Conservation (phyloP, 495 filamentous ascomycete species). For the Saxophila tyrrhenica region DNA sequence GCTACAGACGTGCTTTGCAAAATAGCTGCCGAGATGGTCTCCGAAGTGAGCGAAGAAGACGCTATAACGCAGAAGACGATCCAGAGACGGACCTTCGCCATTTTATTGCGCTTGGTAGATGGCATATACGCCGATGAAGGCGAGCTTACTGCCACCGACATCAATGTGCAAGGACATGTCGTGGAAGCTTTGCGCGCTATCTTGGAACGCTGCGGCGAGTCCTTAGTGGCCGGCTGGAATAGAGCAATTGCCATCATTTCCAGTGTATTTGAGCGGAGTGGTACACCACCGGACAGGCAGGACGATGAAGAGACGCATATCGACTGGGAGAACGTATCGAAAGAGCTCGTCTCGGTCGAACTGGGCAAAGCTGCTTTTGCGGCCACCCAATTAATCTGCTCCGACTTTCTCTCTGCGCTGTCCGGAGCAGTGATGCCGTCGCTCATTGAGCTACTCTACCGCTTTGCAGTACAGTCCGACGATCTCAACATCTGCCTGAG, state of each 20-base stretch:
- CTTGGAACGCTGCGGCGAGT: conserved; percentile 81
- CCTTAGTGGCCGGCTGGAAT: conserved; percentile 70
- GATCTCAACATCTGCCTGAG: conserved; percentile 95
- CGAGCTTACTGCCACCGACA: conserved; percentile 46
- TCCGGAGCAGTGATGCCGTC: conserved; percentile 68
- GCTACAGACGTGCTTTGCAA: conserved; percentile 47
- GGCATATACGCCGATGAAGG: conserved; percentile 40
- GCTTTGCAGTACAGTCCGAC: conserved; percentile 74
- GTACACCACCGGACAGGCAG: not conserved
- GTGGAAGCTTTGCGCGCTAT: conserved; percentile 72
- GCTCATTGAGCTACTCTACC: conserved; percentile 77
- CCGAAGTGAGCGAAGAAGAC: conserved; percentile 20
- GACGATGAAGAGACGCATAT: conserved; percentile 23
- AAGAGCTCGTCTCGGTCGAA: conserved; percentile 44
- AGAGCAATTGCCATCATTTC: conserved; percentile 74
- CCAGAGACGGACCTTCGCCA: conserved; percentile 59
- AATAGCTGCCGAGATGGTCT: conserved; percentile 31
- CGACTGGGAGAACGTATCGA: conserved; percentile 11
- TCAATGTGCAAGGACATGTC: conserved; percentile 71
- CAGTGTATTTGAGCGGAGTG: conserved; percentile 56
- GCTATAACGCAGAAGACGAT: conserved; percentile 43
- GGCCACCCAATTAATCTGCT: conserved; percentile 83
- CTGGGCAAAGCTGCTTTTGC: conserved; percentile 77
- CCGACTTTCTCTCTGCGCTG: conserved; percentile 75
- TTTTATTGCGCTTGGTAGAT: conserved; percentile 47